These are phyloP conservation scores for Pseudogymnoascus sp. DNA, from an alignment of 2,329 filamentous ascomycete genomes.

Conservation along the genomic window DNA sequence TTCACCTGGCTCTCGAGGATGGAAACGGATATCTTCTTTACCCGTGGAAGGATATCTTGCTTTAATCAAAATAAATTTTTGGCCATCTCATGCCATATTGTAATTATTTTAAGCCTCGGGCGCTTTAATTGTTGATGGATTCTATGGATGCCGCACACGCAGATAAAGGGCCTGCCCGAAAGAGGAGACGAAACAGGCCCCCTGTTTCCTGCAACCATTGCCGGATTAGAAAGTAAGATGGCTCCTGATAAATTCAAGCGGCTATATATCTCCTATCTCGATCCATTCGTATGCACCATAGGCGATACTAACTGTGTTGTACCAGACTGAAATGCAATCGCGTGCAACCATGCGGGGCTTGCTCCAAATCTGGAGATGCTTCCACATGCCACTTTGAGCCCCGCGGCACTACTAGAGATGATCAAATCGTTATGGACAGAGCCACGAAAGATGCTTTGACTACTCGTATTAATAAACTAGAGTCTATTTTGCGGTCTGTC, in stretches of 20 bases:
- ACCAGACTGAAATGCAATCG: conserved; percentile 9
- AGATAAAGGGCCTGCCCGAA: background rate
- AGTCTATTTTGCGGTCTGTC: conserved; percentile 12
- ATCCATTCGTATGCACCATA: background rate
- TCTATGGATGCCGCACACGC: background rate
- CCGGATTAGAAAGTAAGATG: conserved; percentile 2
- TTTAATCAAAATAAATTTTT: background rate
- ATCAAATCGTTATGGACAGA: conserved; percentile 3
- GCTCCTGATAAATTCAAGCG: background rate
- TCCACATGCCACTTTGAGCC: conserved; percentile 13
- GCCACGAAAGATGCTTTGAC: conserved; percentile 8
- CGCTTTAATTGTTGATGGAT: background rate
- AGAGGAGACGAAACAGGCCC: background rate
- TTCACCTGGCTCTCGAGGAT: background rate
- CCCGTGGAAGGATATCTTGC: background rate
- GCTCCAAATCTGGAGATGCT: conserved; percentile 14
- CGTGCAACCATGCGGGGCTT: conserved; percentile 16
- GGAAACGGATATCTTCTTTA: background rate
- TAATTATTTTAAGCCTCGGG: background rate
- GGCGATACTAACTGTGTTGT: background rate
- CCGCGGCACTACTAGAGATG: background rate
- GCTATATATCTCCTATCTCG: background rate
- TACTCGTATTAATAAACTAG: conserved; percentile 14
- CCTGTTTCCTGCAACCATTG: conserved; percentile 7
- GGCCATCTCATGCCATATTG: background rate